phyloP scores from a whole-genome alignment of 2,329 filamentous ascomycete genomes.

The Sporothrix brasiliensis region DNA sequence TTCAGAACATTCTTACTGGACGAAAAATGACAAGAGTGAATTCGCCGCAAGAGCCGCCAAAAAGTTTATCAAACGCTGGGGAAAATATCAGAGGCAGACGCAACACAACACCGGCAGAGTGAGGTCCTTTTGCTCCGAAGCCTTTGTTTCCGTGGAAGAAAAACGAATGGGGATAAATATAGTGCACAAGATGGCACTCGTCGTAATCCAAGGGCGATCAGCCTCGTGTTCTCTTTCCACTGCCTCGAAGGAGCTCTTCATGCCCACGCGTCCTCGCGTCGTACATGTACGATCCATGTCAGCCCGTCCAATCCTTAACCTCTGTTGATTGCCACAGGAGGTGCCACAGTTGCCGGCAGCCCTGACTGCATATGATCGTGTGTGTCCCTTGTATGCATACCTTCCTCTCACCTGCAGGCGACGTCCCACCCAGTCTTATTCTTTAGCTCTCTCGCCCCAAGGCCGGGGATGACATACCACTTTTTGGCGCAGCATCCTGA shows the following conservation, averaged over 20 bases:
- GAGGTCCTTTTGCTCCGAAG: neutral
- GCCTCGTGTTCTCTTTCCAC: too few species aligned
- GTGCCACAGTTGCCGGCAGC: neutral
- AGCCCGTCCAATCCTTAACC: neutral
- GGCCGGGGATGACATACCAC: too few species aligned
- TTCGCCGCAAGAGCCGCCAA: too few species aligned
- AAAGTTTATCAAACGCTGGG: too few species aligned
- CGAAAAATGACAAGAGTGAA: neutral
- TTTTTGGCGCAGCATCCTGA: neutral
- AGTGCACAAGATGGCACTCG: neutral
- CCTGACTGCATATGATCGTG: too few species aligned
- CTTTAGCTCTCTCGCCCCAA: too few species aligned
- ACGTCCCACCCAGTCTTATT: neutral
- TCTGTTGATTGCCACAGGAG: neutral
- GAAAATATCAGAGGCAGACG: neutral
- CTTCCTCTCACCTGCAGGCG: neutral
- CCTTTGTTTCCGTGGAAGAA: neutral
- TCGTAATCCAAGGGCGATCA: neutral
- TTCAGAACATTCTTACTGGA: constrained; percentile 7
- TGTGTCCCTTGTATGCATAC: too few species aligned
- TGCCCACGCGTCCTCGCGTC: neutral
- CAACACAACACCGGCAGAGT: neutral
- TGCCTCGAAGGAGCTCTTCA: neutral
- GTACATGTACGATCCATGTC: too few species aligned
- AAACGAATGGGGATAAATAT: neutral